A percentile compares a stretch with the other conserved stretches of the same genome.
phyloP scores from a whole-genome alignment of 768 basidiomycete species.

The Pisolithus microcarpus region DNA sequence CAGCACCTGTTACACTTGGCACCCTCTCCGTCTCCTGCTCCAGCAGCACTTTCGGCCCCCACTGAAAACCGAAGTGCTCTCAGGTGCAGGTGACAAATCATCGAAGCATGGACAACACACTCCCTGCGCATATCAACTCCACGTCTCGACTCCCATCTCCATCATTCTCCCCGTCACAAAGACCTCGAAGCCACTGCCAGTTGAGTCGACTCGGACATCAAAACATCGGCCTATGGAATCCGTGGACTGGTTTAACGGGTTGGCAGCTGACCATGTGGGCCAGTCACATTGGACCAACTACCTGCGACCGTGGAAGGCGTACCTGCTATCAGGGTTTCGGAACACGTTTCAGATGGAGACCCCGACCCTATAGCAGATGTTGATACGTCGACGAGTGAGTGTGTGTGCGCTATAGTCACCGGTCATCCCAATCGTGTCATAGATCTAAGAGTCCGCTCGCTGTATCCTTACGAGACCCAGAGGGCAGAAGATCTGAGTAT shows the following conservation, averaged over 20 bases:
- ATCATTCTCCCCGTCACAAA: neutral
- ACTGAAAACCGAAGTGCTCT: slow-evolving; percentile 58
- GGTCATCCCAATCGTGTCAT: neutral
- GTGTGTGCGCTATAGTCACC: neutral
- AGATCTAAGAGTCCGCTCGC: slow-evolving; percentile 72
- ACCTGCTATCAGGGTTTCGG: slow-evolving; percentile 55
- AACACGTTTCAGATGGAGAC: slow-evolving; percentile 30
- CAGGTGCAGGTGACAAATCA: slow-evolving; percentile 72
- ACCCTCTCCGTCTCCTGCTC: slow-evolving; percentile 28
- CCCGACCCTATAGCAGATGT: slow-evolving; percentile 64
- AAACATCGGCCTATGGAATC: slow-evolving; percentile 57
- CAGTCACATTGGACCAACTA: slow-evolving; percentile 36
- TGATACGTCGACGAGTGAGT: slow-evolving; percentile 55
- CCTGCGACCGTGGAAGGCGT: slow-evolving; percentile 39
- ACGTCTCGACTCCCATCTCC: slow-evolving; percentile 32
- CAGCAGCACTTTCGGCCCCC: slow-evolving; percentile 25
- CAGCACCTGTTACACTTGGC: too few relatives aligned
- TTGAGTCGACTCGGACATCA: slow-evolving; percentile 12
- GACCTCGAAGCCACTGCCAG: slow-evolving; percentile 4
- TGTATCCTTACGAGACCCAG: slow-evolving; percentile 83
- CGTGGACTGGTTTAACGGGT: slow-evolving; percentile 86
- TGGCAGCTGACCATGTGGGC: slow-evolving; percentile 58
- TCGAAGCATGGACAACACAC: slow-evolving; percentile 62
- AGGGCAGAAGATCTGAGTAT: slow-evolving; percentile 82
- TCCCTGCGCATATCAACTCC: slow-evolving; percentile 61